phyloP scores from a whole-genome alignment of 2,329 filamentous ascomycete species.

The Fonsecaea multimorphosa region DNA sequence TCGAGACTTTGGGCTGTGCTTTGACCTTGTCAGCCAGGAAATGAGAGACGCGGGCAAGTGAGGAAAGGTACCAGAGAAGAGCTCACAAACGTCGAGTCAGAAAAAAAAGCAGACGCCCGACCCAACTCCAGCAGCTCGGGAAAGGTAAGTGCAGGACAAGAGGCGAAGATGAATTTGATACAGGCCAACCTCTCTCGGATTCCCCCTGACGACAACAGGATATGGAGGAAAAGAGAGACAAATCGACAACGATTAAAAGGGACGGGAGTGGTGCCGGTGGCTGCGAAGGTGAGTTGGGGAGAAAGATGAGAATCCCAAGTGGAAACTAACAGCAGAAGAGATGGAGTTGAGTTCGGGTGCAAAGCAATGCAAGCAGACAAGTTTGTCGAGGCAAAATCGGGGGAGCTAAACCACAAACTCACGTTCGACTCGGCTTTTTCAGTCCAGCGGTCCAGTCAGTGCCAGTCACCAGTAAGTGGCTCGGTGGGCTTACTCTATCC shows the following conservation, averaged over 20 bases:
- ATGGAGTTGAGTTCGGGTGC: constrained; percentile 37
- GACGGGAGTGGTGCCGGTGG: constrained; percentile 41
- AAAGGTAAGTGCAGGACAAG: constrained; percentile 29
- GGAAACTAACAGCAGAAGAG: constrained; percentile 35
- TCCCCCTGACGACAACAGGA: constrained; percentile 40
- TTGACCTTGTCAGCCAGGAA: constrained; percentile 21
- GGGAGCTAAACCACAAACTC: constrained; percentile 24
- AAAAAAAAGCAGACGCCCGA: constrained; percentile 36
- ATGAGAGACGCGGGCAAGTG: neutral
- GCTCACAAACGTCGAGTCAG: constrained; percentile 27
- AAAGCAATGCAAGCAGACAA: constrained; percentile 18
- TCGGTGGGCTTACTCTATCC: constrained; percentile 21
- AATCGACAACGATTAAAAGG: constrained; percentile 33
- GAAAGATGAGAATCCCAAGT: constrained; percentile 32
- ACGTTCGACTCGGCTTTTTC: constrained; percentile 26
- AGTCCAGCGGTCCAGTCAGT: no score
- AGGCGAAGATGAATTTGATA: constrained; percentile 35
- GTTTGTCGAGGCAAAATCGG: constrained; percentile 25
- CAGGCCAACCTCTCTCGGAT: constrained; percentile 25
- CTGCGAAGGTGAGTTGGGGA: constrained; percentile 38
- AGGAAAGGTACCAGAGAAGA: constrained; percentile 27
- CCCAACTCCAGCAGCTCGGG: constrained; percentile 37
- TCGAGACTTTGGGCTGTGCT: constrained; percentile 23
- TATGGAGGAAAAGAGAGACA: constrained; percentile 44
- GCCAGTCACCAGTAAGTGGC: neutral